Conservation (phyloP, 495 filamentous ascomycete genomes). For the Articulospora tetracladia region DNA sequence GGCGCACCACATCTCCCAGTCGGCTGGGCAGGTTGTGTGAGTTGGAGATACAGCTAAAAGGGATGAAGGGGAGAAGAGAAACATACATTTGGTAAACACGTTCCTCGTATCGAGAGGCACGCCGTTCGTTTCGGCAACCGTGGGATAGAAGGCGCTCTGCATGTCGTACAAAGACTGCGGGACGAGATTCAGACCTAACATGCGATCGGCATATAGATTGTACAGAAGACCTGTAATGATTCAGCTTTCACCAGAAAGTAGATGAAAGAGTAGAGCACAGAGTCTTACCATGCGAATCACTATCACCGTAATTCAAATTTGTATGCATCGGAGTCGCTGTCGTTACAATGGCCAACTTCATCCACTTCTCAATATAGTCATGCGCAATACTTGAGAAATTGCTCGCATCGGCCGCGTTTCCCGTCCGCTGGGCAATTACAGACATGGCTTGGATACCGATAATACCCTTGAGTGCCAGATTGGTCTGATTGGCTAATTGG, state of each 20-base stretch:
- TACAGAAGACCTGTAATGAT: conserved; percentile 75
- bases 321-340: conserved; percentile 64
- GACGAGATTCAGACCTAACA: conserved; percentile 68
- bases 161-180: conserved; percentile 71
- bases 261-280: not conserved
- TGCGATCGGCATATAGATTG: conserved; percentile 78
- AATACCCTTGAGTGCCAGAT: conserved; percentile 90
- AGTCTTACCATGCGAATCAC: conserved; percentile 39
- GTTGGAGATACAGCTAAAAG: conserved; percentile 15
- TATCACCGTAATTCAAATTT: conserved; percentile 56
- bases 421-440: conserved; percentile 62
- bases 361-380: conserved; percentile 74
- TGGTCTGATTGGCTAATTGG: conserved; percentile 84
- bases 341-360: conserved; percentile 65
- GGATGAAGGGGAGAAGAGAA: not conserved
- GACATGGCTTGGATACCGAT: conserved; percentile 94
- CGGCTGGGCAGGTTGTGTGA: conserved; percentile 28
- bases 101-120: conserved; percentile 82
- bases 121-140: conserved; percentile 66
- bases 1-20: conserved; percentile 86
- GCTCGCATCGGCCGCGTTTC: conserved; percentile 53
- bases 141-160: conserved; percentile 78
- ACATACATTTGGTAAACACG: conserved; percentile 64
- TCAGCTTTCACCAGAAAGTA: conserved; percentile 40
- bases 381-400: conserved; percentile 65